These are phyloP conservation scores for Mikania micrantha DNA, from an alignment of 129 eudicot species.

Conservation along the genomic window DNA sequence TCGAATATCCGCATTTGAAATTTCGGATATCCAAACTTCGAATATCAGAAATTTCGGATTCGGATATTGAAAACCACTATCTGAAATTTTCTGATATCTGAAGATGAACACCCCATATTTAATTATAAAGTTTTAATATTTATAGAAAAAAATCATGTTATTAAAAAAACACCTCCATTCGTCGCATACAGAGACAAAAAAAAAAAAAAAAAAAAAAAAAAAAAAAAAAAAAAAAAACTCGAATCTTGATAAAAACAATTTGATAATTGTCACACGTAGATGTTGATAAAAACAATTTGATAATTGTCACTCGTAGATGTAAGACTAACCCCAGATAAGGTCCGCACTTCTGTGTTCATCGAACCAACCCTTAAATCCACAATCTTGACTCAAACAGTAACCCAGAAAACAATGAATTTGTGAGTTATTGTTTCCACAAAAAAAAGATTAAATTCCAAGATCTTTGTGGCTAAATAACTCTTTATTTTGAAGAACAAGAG, in stretches of 20 bases:
- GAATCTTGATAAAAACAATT: background rate
- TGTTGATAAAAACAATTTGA: no score
- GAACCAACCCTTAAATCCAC: background rate
- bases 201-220: no score
- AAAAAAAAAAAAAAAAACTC: background rate
- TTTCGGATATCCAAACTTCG: no score
- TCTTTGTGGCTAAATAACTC: constrained; percentile 1
- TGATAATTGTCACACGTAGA: no score
- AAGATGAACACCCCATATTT: no score
- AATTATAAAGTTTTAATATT: no score
- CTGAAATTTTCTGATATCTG: no score
- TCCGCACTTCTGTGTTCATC: constrained; percentile 21
- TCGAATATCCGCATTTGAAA: no score
- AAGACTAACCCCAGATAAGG: constrained; percentile 20
- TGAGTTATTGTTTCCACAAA: background rate
- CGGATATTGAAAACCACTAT: no score
- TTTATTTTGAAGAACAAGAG: constrained; percentile 18
- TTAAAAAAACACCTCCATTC: no score
- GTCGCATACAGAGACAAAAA: background rate
- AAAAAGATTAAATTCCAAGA: background rate
- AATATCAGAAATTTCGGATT: no score
- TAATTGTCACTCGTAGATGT: background rate
- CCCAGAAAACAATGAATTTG: background rate
- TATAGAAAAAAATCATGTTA: no score
- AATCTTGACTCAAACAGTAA: constrained; percentile 5